Conservation (phyloP, 2,329 filamentous ascomycete genomes). For the Proliferodiscus dingleyae region DNA sequence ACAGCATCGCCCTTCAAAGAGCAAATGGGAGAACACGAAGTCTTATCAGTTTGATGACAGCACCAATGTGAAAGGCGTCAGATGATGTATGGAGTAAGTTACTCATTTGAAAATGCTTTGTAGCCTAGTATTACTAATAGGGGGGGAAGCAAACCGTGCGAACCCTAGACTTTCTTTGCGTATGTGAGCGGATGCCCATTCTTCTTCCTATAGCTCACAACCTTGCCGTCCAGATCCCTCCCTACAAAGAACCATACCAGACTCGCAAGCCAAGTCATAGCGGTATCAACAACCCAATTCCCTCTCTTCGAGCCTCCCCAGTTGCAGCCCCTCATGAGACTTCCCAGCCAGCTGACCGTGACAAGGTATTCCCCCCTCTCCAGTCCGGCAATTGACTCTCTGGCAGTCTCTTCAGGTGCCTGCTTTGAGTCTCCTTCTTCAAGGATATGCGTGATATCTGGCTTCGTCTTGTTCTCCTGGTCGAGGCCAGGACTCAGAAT, state of each 20-base stretch:
- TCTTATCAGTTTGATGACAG: no score
- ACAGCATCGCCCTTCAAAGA: no score
- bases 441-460: slow-evolving; percentile 69
- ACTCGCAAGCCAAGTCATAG: slow-evolving; percentile 49
- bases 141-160: not conserved
- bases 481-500: slow-evolving; percentile 74
- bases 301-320: slow-evolving; percentile 54
- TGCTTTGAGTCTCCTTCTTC: slow-evolving; percentile 81
- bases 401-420: slow-evolving; percentile 72
- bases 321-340: slow-evolving; percentile 61
- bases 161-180: slow-evolving; percentile 14
- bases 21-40: no score
- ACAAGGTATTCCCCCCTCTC: slow-evolving; percentile 78
- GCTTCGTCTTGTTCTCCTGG: slow-evolving; percentile 74
- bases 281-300: slow-evolving; percentile 54
- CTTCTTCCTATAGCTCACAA: slow-evolving; percentile 50
- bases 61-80: no score
- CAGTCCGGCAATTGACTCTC: slow-evolving; percentile 62
- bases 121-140: not conserved
- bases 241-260: slow-evolving; percentile 56
- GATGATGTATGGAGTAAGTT: no score
- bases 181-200: slow-evolving; percentile 52
- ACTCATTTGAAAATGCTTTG: no score
- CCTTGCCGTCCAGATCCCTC: slow-evolving; percentile 51
- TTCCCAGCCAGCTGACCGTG: slow-evolving; percentile 67